Evolutionary conservation across 2,329 filamentous ascomycete genomes (phyloP), one percentile per base, ranked within the genome.

Genomic region (Aspergillus fumigatus): DNA sequence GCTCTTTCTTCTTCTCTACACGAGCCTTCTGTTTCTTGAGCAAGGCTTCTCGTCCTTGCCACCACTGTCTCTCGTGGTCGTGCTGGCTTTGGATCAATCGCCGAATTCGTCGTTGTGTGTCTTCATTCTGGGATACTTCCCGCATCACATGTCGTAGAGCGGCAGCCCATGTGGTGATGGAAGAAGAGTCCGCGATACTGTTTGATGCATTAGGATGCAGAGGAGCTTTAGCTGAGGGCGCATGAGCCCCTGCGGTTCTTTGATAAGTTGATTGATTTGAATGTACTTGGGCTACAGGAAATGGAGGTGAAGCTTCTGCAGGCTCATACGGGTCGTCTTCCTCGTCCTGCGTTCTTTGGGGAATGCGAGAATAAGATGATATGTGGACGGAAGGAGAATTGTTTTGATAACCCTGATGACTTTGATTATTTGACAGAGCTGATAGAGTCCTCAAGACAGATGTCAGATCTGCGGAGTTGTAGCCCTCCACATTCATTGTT

Each of bases 51-150:
- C 84, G 78, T 1, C 78, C 79, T 26, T 75, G 69, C 73, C 80
- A 84, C 81, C 86, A 89, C 61, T 83, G 79, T 61, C 78, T 78
- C 62, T 88, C 84, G 63, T 88, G 82, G 43, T 80, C 77, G 63
- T 85, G 80, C 68, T 89, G 86, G 45, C 84, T 80, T 54, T 79
- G 78, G 58, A 88, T 87, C 70, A 89, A 77, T 73, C 85, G 69
- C 21, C 76, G 75, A 59, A 84, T 78, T 10, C 77, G 75, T 17
- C 71, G 68, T 45, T 79, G 70, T 1, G 76, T 70, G 32, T 70
- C 68, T 54, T 81, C 77, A 57, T 79, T 77, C 45, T 74, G 74
- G 0, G 73, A 70, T 21, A 82, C 73, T 3, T 75, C 75, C 52
- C 74, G 76, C 74, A 80, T 82, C 23, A 83, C 76, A 68, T 80